These are phyloP conservation scores for Lipomyces kockii DNA, from an alignment of 805 yeast genomes.

Conservation along the genomic window DNA sequence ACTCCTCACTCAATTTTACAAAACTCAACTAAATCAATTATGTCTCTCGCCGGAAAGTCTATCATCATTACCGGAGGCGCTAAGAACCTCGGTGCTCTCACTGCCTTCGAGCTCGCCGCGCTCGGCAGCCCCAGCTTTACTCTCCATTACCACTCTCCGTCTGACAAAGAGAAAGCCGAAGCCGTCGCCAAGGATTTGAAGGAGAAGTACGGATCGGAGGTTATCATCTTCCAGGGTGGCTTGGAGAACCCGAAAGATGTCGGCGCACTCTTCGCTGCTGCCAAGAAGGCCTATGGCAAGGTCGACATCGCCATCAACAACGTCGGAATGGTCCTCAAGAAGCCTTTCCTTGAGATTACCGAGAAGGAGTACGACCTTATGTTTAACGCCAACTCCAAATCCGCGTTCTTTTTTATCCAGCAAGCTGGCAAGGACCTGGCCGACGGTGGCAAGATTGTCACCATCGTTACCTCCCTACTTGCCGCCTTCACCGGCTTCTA, in stretches of 20 bases:
- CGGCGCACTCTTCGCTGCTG: conserved; percentile 53
- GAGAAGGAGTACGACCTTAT: conserved; percentile 60
- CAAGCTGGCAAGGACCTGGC: conserved; percentile 58
- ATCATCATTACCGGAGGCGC: conserved; percentile 65
- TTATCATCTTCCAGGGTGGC: conserved; percentile 51
- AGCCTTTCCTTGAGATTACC: conserved; percentile 58
- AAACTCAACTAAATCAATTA: not conserved
- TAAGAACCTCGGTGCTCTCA: conserved; percentile 62
- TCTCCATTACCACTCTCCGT: conserved; percentile 58
- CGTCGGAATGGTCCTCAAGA: conserved; percentile 69
- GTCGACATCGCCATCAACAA: conserved; percentile 70
- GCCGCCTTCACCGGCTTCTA: conserved; percentile 68
- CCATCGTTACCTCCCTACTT: conserved; percentile 64
- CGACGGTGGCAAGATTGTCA: conserved; percentile 59
- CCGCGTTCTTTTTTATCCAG: conserved; percentile 65
- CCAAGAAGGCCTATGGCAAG: conserved; percentile 53
- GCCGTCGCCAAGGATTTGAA: conserved; percentile 48
- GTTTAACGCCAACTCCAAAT: conserved; percentile 60
- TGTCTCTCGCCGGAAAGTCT: conserved; percentile 50
- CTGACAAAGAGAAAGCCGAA: conserved; percentile 44
- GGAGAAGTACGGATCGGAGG: conserved; percentile 49
- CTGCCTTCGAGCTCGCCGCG: conserved; percentile 59
- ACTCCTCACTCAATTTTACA: not conserved
- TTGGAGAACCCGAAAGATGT: conserved; percentile 52
- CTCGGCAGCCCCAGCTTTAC: conserved; percentile 57